Base-by-base conservation (phyloP, 352 stramenopile species). In the Pythium vanterpoolii region DNA sequence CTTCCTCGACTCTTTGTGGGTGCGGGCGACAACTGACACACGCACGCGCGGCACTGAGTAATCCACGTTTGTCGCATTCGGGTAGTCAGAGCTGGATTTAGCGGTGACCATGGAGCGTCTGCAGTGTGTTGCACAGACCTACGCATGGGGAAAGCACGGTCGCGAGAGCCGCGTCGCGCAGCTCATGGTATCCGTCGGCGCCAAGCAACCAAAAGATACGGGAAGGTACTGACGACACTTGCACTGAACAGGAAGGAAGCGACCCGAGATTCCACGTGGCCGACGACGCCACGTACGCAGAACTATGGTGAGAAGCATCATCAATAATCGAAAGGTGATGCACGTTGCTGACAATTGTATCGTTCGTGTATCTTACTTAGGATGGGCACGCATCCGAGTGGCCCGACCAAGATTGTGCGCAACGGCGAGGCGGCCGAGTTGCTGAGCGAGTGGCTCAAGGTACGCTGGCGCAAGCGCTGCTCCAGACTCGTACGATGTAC, bases 311-410 rank as follows among this genome's bases (percentile, higher is more conserved):
- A 39, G 68, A 46, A 39, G n/a, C 34, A 19, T 10, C 16, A n/a
- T 13, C 5, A 39, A 16, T 38, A 19, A 18, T n/a, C n/a, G n/a
- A n/a, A n/a, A n/a, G 3, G 14, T 19, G 38, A 18, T 44, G n/a
- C 16, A 44, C 10, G 38, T 44, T 44, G 14, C 44, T 53, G 46
- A 23, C 27, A 7, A 21, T 0, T 10, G 8, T 16, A 49, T 31
- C 24, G 0, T 66, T 26, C 3, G 13, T 66, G 16, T 24, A 33
- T 36, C 18, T 57, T 60, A 19, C 3, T n/a, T 44, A 97, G 89
- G 91, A 96, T 98, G 80, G 92, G 92, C 40, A 98, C 95, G n/a
- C 95, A 98, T 65, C 81, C 87, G 8, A 98, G 95, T 62, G 95
- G 93, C 8, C 93, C 93, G 24, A 89, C 89, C 6, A 82, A 71